A percentile compares a stretch with the other conserved stretches of the same genome.
Conservation (phyloP, 768 basidiomycete species). For the Dendrothele bispora region DNA sequence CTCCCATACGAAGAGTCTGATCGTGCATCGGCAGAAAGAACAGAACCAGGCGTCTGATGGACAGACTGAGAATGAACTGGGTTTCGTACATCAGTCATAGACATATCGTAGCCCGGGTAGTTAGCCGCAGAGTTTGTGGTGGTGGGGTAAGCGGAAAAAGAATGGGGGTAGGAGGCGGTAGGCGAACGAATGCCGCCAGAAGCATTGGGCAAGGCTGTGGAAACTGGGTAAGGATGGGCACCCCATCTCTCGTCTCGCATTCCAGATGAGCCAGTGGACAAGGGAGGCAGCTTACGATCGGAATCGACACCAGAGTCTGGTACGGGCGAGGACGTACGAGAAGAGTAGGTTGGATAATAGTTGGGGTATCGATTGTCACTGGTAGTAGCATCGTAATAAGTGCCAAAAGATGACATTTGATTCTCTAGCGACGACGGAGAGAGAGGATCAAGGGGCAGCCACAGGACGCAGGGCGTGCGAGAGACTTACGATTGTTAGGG, state of each 20-base stretch:
- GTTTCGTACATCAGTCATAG: slow-evolving; percentile 8
- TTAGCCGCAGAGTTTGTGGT: slow-evolving; percentile 20
- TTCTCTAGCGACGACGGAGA: slow-evolving; percentile 11
- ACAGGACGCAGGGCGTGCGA: slow-evolving; percentile 13
- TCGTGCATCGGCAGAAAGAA: slow-evolving; percentile 33
- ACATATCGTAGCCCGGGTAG: slow-evolving; percentile 10
- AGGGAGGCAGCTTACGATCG: slow-evolving; percentile 42
- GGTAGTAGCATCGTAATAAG: slow-evolving; percentile 12
- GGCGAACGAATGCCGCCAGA: slow-evolving; percentile 62
- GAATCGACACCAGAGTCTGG: slow-evolving; percentile 36
- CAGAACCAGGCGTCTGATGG: background rate
- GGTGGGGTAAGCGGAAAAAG: slow-evolving; percentile 50
- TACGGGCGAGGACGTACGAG: slow-evolving; percentile 33
- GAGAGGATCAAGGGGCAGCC: background rate
- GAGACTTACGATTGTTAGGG: slow-evolving; percentile 31
- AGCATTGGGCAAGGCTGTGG: slow-evolving; percentile 34
- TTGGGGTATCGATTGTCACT: slow-evolving; percentile 10
- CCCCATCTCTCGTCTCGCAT: slow-evolving; percentile 35
- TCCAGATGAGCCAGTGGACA: slow-evolving; percentile 21
- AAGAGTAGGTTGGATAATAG: slow-evolving; percentile 20
- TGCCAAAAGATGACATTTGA: slow-evolving; percentile 33
- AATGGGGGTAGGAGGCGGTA: slow-evolving; percentile 57
- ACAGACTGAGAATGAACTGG: background rate
- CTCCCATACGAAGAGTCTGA: slow-evolving; percentile 45
- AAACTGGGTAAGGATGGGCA: slow-evolving; percentile 28